phyloP scores from a whole-genome alignment of 768 basidiomycete species.

The Collybia sordida region DNA sequence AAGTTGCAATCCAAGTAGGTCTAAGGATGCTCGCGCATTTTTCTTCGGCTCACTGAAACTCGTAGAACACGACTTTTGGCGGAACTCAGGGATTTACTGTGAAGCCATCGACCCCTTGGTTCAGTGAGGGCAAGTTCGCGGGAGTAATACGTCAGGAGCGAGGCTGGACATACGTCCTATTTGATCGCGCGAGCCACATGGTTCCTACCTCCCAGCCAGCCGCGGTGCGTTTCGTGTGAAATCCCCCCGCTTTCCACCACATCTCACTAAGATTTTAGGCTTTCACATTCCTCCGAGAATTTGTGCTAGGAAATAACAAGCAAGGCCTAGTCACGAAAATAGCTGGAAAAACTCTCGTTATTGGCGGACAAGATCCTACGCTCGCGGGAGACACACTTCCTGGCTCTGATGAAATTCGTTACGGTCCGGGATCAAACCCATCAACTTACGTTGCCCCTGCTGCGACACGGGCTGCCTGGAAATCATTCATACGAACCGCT shows the following conservation, averaged over 20 bases:
- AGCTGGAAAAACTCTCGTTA: conserved; percentile 27
- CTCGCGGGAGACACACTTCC: conserved; percentile 48
- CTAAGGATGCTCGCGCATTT: background rate
- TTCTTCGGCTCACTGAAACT: conserved; percentile 4
- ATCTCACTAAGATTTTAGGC: conserved; percentile 37
- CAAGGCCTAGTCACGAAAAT: conserved; percentile 52
- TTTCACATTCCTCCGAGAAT: conserved; percentile 61
- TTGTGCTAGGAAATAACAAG: conserved; percentile 60
- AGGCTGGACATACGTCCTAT: conserved; percentile 55
- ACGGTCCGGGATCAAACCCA: conserved; percentile 47
- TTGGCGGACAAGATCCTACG: conserved; percentile 49
- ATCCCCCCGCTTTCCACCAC: background rate
- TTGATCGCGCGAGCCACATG: conserved; percentile 41
- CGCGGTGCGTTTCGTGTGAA: conserved; percentile 29
- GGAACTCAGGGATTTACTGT: conserved; percentile 74
- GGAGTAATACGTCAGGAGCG: conserved; percentile 78
- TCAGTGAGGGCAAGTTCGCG: conserved; percentile 58
- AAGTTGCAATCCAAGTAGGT: conserved; percentile 57
- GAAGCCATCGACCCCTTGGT: conserved; percentile 68
- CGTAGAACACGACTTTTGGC: conserved; percentile 76
- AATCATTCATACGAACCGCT: conserved; percentile 44
- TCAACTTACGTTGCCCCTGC: conserved; percentile 57
- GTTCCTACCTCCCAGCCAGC: conserved; percentile 33
- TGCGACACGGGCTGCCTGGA: conserved; percentile 58
- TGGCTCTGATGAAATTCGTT: conserved; percentile 56